Percentiles rank a stretch among this genome's conserved stretches.
phyloP scores from a whole-genome alignment of 2,329 filamentous ascomycete genomes.

The Nemania serpens region DNA sequence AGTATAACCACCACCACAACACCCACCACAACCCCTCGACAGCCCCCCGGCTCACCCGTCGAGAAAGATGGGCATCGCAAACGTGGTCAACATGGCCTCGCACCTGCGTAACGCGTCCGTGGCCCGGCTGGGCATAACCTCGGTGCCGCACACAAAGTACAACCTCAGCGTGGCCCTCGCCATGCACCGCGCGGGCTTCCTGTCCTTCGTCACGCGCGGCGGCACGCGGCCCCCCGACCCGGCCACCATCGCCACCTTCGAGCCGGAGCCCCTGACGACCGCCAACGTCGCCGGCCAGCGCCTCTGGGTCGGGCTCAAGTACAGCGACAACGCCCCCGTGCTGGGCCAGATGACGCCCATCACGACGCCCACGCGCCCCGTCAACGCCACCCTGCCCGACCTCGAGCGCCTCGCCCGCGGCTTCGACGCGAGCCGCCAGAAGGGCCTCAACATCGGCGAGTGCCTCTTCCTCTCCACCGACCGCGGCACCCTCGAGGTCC shows the following conservation, averaged over 20 bases:
- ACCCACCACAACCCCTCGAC: no score
- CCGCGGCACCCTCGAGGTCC: conserved; percentile 75
- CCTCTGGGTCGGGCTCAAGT: conserved; percentile 89
- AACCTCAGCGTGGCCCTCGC: conserved; percentile 77
- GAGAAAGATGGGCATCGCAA: conserved; percentile 74
- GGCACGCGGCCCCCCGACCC: conserved; percentile 61
- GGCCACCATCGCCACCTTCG: conserved; percentile 49
- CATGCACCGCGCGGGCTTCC: conserved; percentile 80
- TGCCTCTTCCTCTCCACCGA: conserved; percentile 80
- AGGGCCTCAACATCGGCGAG: conserved; percentile 78
- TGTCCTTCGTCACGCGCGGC: conserved; percentile 76
- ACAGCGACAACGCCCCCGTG: conserved; percentile 82
- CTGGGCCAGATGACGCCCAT: conserved; percentile 69
- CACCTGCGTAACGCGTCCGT: conserved; percentile 89
- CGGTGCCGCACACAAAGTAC: conserved; percentile 78
- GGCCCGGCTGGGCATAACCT: conserved; percentile 83
- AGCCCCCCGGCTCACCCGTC: no score
- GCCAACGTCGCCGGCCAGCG: conserved; percentile 75
- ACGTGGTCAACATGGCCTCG: conserved; percentile 81
- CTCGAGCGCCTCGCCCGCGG: conserved; percentile 72
- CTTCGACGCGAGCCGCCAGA: conserved; percentile 62
- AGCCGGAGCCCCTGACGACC: conserved; percentile 64
- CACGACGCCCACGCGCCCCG: conserved; percentile 73
- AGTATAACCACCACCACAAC: no score
- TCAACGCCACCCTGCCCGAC: conserved; percentile 67